Evolutionary conservation across 2,329 filamentous ascomycete genomes (phyloP).

Genomic region (Neocatenulostroma microsporum): DNA sequence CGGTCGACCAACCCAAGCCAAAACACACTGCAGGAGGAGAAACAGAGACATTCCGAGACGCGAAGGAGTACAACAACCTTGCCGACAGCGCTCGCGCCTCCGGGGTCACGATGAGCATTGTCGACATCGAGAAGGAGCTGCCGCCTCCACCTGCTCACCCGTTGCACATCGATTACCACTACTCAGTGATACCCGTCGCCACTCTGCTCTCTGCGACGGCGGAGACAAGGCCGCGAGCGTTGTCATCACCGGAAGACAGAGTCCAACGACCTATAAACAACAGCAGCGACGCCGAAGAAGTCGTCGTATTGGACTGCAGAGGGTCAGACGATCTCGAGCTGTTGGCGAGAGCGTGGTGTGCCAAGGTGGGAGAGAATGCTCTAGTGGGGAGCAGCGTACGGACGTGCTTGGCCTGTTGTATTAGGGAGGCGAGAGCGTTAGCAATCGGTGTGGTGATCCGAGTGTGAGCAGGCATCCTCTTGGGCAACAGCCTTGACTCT

Average conservation of each 20-base stretch:
- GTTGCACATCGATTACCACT: slow-evolving; percentile 33
- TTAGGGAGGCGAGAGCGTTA: slow-evolving; percentile 65
- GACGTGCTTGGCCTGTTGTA: slow-evolving; percentile 65
- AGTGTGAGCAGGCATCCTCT: too few species aligned
- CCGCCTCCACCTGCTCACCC: slow-evolving; percentile 29
- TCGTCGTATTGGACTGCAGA: slow-evolving; percentile 42
- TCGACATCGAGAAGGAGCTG: slow-evolving; percentile 32
- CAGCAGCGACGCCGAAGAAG: too few species aligned
- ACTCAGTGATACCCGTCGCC: slow-evolving; percentile 29
- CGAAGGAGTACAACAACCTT: too few species aligned
- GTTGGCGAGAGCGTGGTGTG: slow-evolving; percentile 63
- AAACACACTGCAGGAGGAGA: too few species aligned
- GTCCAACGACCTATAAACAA: not conserved
- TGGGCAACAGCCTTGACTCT: too few species aligned
- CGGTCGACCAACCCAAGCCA: too few species aligned
- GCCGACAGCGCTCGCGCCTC: not conserved
- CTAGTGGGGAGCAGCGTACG: slow-evolving; percentile 59
- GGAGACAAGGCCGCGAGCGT: slow-evolving; percentile 7
- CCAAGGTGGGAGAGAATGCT: slow-evolving; percentile 66
- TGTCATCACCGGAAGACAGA: slow-evolving; percentile 5
- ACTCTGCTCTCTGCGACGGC: slow-evolving; percentile 13
- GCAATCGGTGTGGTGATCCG: slow-evolving; percentile 58
- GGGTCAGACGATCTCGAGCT: slow-evolving; percentile 61
- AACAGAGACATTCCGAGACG: too few species aligned
- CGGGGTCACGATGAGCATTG: not conserved